Conservation (phyloP, 1,284 basidiomycete genomes). For the Phellinidium pouzarii region DNA sequence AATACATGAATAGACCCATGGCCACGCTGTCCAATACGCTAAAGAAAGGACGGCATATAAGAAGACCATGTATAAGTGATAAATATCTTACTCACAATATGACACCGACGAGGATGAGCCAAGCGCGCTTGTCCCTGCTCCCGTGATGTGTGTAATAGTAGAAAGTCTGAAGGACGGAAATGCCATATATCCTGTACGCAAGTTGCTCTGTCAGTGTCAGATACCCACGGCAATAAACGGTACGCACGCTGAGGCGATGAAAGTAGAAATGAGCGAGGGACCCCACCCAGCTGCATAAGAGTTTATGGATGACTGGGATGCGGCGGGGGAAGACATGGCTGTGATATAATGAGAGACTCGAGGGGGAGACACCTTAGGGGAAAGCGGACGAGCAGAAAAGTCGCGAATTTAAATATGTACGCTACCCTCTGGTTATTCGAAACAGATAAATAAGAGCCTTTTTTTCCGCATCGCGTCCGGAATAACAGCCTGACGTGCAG, state of each 20-base stretch:
- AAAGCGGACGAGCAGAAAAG: too few species aligned
- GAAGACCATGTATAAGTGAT: too few species aligned
- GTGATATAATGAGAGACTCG: neutral
- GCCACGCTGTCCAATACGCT: constrained; percentile 11
- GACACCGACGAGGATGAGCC: constrained; percentile 9
- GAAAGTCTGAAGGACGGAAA: constrained; percentile 16
- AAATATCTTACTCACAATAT: too few species aligned
- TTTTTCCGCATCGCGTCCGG: too few species aligned
- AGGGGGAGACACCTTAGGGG: too few species aligned
- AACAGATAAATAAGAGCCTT: too few species aligned
- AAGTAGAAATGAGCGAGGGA: constrained; percentile 16
- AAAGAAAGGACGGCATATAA: too few species aligned
- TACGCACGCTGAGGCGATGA: constrained; percentile 10
- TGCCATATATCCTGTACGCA: constrained; percentile 11
- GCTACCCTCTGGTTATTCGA: too few species aligned
- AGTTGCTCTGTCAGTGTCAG: neutral
- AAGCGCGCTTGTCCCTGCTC: neutral
- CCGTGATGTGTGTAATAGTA: constrained; percentile 13
- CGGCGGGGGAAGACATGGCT: neutral
- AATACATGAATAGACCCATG: constrained; percentile 15
- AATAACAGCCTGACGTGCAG: too few species aligned
- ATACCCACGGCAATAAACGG: neutral
- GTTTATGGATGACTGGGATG: neutral
- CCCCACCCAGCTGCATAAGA: constrained; percentile 7
- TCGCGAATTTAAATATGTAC: too few species aligned